Conservation (phyloP, 257 asterid genomes). For the Cordia subcordata region DNA sequence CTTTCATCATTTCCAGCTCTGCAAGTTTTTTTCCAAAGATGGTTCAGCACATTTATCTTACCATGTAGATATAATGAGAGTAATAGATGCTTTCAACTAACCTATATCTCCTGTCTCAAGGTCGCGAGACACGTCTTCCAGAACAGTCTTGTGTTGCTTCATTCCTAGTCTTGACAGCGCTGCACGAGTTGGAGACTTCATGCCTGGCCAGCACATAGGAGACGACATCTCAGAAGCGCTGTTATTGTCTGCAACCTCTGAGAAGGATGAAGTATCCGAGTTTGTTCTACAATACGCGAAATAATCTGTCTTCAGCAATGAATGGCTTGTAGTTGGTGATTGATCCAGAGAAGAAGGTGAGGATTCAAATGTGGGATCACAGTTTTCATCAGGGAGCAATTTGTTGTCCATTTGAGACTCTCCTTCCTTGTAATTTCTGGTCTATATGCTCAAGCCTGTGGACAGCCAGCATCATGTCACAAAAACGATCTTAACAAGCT, state of each 20-base stretch:
- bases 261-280: constrained; percentile 64
- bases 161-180: constrained; percentile 61
- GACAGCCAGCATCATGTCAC: background rate
- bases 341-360: constrained; percentile 50
- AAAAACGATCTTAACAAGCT: background rate
- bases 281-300: constrained; percentile 45
- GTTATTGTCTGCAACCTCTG: constrained; percentile 58
- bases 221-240: constrained; percentile 45
- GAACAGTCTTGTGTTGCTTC: constrained; percentile 44
- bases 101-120: constrained; percentile 51
- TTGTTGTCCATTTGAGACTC: constrained; percentile 36
- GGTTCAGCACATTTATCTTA: constrained; percentile 4
- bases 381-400: constrained; percentile 41
- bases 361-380: constrained; percentile 47
- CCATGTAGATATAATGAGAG: background rate
- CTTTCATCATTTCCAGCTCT: constrained; percentile 92
- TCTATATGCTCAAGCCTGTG: background rate
- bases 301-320: constrained; percentile 45
- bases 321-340: constrained; percentile 33
- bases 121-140: constrained; percentile 39
- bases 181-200: constrained; percentile 62
- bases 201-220: constrained; percentile 51
- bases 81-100: constrained; percentile 5
- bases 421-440: background rate
- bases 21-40: constrained; percentile 7